Evolutionary conservation across 2,329 filamentous ascomycete genomes (phyloP).

Genomic region (Pseudofabraea citricarpa): DNA sequence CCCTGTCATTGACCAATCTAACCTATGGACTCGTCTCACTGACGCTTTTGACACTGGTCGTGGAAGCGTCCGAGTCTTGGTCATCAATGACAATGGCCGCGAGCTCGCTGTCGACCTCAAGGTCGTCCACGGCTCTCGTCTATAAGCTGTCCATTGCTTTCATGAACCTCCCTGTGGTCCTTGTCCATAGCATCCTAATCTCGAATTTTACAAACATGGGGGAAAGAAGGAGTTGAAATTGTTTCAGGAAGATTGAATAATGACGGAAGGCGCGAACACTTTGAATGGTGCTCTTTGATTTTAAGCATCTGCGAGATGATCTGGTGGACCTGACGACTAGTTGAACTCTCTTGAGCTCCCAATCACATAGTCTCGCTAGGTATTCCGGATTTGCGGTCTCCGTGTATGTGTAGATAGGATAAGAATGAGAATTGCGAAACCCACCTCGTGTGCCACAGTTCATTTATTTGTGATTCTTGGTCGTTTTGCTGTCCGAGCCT

Average conservation of each 20-base stretch:
- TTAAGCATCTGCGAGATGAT: too few species aligned
- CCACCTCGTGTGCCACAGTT: too few species aligned
- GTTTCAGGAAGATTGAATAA: slow-evolving; percentile 10
- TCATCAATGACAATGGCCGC: slow-evolving; percentile 87
- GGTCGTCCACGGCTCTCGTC: slow-evolving; percentile 78
- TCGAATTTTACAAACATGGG: background rate
- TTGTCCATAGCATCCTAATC: background rate
- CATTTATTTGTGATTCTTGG: too few species aligned
- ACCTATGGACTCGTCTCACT: slow-evolving; percentile 75
- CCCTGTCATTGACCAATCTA: slow-evolving; percentile 90
- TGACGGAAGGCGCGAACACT: slow-evolving; percentile 9
- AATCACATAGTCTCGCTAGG: too few species aligned
- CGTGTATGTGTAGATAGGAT: too few species aligned
- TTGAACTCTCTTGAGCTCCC: too few species aligned
- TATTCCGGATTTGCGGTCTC: too few species aligned
- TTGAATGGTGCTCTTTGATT: slow-evolving; percentile 6
- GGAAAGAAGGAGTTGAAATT: background rate
- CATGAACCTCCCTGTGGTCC: background rate
- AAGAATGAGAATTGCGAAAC: too few species aligned
- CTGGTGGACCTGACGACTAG: too few species aligned
- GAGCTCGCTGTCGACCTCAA: slow-evolving; percentile 99
- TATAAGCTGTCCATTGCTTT: slow-evolving; percentile 39
- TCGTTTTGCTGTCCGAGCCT: too few species aligned
- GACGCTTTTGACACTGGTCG: slow-evolving; percentile 86
- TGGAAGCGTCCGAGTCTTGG: slow-evolving; percentile 89